Evolutionary conservation across 306 rosid species (phyloP), one percentile per base, ranked within the genome.

Genomic region (Begonia masoniana): DNA sequence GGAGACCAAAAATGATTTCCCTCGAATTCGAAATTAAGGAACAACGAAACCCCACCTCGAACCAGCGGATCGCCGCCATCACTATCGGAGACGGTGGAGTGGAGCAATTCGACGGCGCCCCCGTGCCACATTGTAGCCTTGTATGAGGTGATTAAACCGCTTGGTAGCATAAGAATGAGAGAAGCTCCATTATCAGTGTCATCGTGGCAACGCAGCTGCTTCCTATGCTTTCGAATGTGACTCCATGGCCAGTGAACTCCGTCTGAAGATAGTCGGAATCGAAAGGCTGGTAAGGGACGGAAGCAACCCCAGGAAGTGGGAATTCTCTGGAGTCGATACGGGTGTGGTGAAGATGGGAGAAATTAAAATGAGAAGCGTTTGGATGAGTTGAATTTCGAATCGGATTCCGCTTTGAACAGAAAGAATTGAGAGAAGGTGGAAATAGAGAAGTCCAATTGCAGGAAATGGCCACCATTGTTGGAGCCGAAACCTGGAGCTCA

Each of bases 81-180:
- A 17, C 76, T 80, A 69, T 76, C 80, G 4, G 77, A 74, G 14
- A 85, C 88, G 6, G 78, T 55, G 12, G 94, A 71, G 13, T 88
- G 87, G 36, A 88, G 84, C 58, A 88, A 41, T 71, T 85, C 97
- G n/a, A 74, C 58, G 8, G 65, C 72, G 51, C 86, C 94, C 0
- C 97, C 89, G 54, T 88, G 97, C 97, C 95, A 88, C 97, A 88
- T 80, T 26, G 74, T 70, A 50, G 89, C 75, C 67, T 82, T 88
- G 61, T 82, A 85, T 12, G 97, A 88, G 0, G 95, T 76, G 56
- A 88, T 76, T 57, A 82, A 63, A 24, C 95, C 97, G 62, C 79
- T 82, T 39, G 89, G 97, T 31, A 88, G 56, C 89, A 84, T 67
- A 62, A 88, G 51, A 53, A 76, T 75, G 47, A 67, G 88, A 41